Conservation (phyloP, 2,329 filamentous ascomycete genomes). For the Dactylonectria macrodidyma region DNA sequence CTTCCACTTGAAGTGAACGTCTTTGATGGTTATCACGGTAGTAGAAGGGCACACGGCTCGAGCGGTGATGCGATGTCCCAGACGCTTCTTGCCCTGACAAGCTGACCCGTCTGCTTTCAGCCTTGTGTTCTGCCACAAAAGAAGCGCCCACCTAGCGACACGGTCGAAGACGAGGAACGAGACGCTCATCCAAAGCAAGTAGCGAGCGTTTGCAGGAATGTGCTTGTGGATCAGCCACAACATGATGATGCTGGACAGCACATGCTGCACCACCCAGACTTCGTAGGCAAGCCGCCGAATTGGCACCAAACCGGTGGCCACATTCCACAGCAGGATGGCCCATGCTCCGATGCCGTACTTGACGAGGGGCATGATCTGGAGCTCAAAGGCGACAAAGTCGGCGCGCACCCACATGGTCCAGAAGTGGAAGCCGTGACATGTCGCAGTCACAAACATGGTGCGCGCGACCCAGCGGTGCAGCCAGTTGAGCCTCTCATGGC, state of each 20-base stretch:
- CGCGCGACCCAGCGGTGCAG: constrained; percentile 80
- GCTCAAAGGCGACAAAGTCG: constrained; percentile 71
- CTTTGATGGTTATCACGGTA: constrained; percentile 72
- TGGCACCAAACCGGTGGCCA: constrained; percentile 74
- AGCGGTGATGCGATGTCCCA: constrained; percentile 68
- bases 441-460: constrained; percentile 77
- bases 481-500: constrained; percentile 81
- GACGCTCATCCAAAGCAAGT: constrained; percentile 77
- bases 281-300: constrained; percentile 78
- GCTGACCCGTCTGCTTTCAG: constrained; percentile 56
- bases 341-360: constrained; percentile 79
- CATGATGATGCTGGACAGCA: constrained; percentile 73
- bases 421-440: constrained; percentile 80
- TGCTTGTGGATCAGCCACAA: constrained; percentile 76
- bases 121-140: constrained; percentile 68
- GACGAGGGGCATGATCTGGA: constrained; percentile 74
- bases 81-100: constrained; percentile 62
- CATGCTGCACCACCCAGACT: constrained; percentile 78
- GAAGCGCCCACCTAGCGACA: constrained; percentile 62
- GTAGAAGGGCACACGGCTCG: constrained; percentile 65
- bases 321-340: constrained; percentile 76
- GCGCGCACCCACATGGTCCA: constrained; percentile 74
- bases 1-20: constrained; percentile 72
- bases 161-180: constrained; percentile 75
- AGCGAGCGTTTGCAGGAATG: constrained; percentile 70